A percentile compares a stretch with the other conserved stretches of the same genome.
These are phyloP conservation scores for Sclerotinia trifoliorum DNA, from an alignment of 2,329 filamentous ascomycete species.

Conservation along the genomic window DNA sequence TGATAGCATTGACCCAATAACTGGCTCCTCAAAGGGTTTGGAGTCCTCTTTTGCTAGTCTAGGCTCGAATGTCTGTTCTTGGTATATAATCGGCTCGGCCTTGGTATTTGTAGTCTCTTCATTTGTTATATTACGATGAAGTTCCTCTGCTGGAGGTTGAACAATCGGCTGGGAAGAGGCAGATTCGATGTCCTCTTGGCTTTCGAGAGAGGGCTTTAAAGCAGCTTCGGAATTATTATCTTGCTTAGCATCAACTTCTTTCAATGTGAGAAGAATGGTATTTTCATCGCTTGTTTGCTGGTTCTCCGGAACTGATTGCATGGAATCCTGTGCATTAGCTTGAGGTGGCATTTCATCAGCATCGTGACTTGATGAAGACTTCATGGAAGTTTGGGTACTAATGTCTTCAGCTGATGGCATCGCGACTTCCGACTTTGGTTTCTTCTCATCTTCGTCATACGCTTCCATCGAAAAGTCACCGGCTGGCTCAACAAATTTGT, in stretches of 20 bases:
- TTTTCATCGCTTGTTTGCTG: background rate
- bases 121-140: background rate
- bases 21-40: background rate
- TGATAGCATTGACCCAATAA: background rate
- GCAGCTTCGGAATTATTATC: background rate
- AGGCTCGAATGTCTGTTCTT: background rate
- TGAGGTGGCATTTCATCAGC: slow-evolving; percentile 18
- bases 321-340: background rate
- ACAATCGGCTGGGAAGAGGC: background rate
- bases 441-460: slow-evolving; percentile 35
- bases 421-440: slow-evolving; percentile 27
- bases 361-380: background rate
- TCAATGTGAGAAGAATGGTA: background rate
- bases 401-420: slow-evolving; percentile 17
- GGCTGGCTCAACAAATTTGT: background rate
- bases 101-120: background rate
- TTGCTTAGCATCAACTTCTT: background rate
- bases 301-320: background rate
- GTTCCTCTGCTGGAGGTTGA: slow-evolving; percentile 5
- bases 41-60: background rate
- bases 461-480: slow-evolving; percentile 26
- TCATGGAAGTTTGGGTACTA: background rate
- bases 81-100: background rate
- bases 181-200: background rate
- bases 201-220: background rate